phyloP scores from a whole-genome alignment of 441 rosid species.

The Pelargonium myrrhifolium region DNA sequence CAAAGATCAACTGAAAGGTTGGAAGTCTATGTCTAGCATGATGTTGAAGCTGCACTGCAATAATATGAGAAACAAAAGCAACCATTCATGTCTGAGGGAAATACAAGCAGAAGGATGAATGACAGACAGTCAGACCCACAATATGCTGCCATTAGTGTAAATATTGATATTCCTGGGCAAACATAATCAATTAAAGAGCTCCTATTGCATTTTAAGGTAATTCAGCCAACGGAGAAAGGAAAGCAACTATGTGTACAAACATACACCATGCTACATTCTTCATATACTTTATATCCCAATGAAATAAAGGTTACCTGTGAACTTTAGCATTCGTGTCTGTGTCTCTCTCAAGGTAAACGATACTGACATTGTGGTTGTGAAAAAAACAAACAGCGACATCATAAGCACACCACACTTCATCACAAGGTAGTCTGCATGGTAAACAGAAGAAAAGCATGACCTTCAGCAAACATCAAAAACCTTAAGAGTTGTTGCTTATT shows the following conservation, averaged over 20 bases:
- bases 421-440: slow-evolving; percentile 79
- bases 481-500: not conserved
- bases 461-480: not conserved
- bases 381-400: slow-evolving; percentile 97
- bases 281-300: no score
- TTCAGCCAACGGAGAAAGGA: no score
- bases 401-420: slow-evolving; percentile 97
- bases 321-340: slow-evolving; percentile 92
- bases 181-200: no score
- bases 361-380: slow-evolving; percentile 97
- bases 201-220: no score
- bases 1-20: slow-evolving; percentile 94
- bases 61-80: slow-evolving; percentile 28
- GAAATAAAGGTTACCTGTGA: slow-evolving; percentile 53
- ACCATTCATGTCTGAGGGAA: slow-evolving; percentile 22
- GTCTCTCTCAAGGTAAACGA: slow-evolving; percentile 97
- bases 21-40: slow-evolving; percentile 95
- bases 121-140: not conserved
- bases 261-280: no score
- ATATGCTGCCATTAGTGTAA: not conserved
- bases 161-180: not conserved
- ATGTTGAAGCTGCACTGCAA: slow-evolving; percentile 99
- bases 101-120: not conserved
- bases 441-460: slow-evolving; percentile 17
- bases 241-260: no score